phyloP scores from a whole-genome alignment of 495 filamentous ascomycete species.

The Lophium mytilinum region DNA sequence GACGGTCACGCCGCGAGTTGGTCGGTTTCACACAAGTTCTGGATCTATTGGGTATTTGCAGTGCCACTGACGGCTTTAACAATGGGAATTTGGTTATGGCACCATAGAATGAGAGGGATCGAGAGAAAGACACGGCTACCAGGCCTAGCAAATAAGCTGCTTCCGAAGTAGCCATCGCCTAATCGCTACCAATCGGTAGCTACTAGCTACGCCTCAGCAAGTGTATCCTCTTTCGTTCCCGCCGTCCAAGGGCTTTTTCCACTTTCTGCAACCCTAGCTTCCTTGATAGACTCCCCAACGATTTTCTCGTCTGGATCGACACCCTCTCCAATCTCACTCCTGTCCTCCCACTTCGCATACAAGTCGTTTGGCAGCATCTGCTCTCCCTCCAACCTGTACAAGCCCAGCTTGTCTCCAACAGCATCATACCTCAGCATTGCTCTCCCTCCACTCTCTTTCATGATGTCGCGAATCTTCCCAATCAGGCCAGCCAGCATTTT shows the following conservation, averaged over 20 bases:
- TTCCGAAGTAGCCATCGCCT: too few species aligned
- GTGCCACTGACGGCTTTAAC: too few species aligned
- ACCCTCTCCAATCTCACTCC: conserved; percentile 4
- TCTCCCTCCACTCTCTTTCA: conserved; percentile 29
- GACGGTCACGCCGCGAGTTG: too few species aligned
- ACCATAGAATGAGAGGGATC: too few species aligned
- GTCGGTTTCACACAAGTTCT: too few species aligned
- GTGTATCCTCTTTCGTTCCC: not conserved
- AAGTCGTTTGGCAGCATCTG: conserved; percentile 35
- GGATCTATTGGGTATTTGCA: too few species aligned
- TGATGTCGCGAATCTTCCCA: conserved; percentile 30
- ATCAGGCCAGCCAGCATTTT: conserved; percentile 33
- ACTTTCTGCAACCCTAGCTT: not conserved
- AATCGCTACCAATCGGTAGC: too few species aligned
- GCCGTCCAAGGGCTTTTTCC: not conserved
- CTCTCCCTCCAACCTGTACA: conserved; percentile 23
- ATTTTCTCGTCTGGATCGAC: not conserved
- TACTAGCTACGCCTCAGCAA: not conserved
- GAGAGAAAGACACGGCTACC: too few species aligned
- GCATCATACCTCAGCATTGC: conserved; percentile 31
- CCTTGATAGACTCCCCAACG: not conserved
- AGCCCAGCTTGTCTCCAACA: conserved; percentile 27
- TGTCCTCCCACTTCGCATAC: conserved; percentile 30
- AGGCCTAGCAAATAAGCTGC: too few species aligned
- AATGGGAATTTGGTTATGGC: too few species aligned